These are phyloP conservation scores for Dendrobium catenatum DNA, from an alignment of 106 monocot species.

Conservation along the genomic window DNA sequence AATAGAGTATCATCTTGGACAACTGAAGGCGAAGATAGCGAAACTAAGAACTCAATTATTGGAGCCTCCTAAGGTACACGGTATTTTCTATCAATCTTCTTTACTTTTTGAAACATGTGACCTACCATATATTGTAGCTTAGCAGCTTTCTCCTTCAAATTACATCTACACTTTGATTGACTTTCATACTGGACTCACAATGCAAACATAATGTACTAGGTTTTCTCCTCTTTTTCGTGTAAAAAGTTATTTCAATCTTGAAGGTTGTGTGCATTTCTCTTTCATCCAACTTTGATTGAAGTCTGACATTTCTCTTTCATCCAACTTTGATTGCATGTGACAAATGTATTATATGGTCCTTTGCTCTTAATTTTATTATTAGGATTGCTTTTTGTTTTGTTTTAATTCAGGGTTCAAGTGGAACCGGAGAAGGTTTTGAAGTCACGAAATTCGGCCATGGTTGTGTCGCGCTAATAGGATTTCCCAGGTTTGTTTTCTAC, in stretches of 20 bases:
- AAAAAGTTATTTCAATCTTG: not conserved
- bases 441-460: constrained; percentile 99
- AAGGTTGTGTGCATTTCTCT: not conserved
- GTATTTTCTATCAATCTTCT: not conserved
- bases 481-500: constrained; percentile 69
- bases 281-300: not conserved
- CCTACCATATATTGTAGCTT: not conserved
- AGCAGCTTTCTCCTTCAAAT: not conserved
- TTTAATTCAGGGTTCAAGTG: constrained; percentile 76
- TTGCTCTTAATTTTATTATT: not conserved
- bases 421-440: constrained; percentile 99
- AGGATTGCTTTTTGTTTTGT: constrained; percentile 1
- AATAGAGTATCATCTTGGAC: constrained; percentile 98
- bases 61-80: constrained; percentile 91
- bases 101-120: not conserved
- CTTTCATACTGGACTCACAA: not conserved
- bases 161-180: not conserved
- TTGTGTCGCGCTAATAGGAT: constrained; percentile 97
- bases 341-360: not conserved
- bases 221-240: not conserved
- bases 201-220: not conserved
- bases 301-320: not conserved
- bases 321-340: not conserved
- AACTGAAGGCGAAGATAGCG: constrained; percentile 96
- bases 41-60: constrained; percentile 93